Evolutionary conservation across 306 rosid species (phyloP), one percentile per base, ranked within the genome.

Genomic region (Alnus glutinosa): DNA sequence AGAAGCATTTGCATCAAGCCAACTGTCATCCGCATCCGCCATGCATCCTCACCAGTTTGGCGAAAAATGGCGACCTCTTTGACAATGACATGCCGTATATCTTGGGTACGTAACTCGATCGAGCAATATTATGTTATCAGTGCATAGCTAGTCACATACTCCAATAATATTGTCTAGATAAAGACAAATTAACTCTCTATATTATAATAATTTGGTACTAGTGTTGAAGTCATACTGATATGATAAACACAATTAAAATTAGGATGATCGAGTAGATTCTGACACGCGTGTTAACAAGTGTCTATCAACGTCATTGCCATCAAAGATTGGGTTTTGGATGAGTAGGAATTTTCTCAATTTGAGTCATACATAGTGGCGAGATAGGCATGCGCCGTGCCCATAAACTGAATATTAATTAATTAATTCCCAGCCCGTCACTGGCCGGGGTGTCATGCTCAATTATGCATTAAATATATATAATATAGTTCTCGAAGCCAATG

Each of bases 301-400:
- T 4, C n/a, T 51, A n/a, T 70, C 70, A 42, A 42, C 55, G 7
- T 69, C 58, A 42, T 42, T 28, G 32, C 48, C 32, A 77, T 54
- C 44, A 8, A 34, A 1, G 2, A 63, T 30, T 14, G 75, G 57
- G 37, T 15, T 19, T 1, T 30, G 23, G 55, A 58, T 71, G 71
- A 78, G 59, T 78, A 2, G 47, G 76, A 55, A 46, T 71, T 58
- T 42, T 74, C 75, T 66, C 52, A 80, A 63, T 14, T 63, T 55
- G 78, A 73, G 49, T 79, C 83, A 72, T 36, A 12, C 67, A 63
- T 37, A 14, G 23, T 51, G 67, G 63, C 37, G 37, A 63, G 52
- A 18, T 63, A 73, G 52, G 47, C 58, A 28, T 10, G 39, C 62
- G 11, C 37, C 78, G 28, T 42, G 48, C 34, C 18, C 30, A 51